Base-by-base conservation (phyloP, 2,329 filamentous ascomycete genomes). In the Bipolaris victoriae region DNA sequence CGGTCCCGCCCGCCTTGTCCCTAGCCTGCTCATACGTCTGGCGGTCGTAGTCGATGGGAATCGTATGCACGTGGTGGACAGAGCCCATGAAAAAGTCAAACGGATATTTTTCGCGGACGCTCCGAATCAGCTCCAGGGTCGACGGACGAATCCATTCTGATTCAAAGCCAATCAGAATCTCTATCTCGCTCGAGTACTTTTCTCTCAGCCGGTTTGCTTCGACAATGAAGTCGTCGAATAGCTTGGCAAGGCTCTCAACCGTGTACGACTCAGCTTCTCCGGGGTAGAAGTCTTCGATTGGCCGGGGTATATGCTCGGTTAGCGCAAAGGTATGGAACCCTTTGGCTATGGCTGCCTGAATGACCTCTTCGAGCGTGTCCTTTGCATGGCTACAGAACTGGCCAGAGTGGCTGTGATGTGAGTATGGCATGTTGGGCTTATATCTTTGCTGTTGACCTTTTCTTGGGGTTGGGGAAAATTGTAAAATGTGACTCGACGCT, bases 321-420 rank as follows among this genome's bases (percentile, higher is more conserved):
- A 99, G 78, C 20, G 90, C 92, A 72, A 97, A 92, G 18, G 90
- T 90, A 61, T 87, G 86, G 84, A 96, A 95, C 41, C 90, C 88
- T 60, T 89, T 83, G 46, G 83, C 78, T 65, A 98, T 91, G 63
- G 94, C 94, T 11, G 88, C 85, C 71, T 88, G 85, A 67, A 98
- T 82, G 47, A 98, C 86, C 64, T 92, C 88, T 76, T 98, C 94
- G 9, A 99, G 85, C 18, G 87, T 84, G 74, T 96, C 87, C 73
- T 89, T 87, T 49, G 95, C 95, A 80, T 99, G 95, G 5, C 68
- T 69, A 80, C 95, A 99, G 81, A 99, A 99, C 76, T 99, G 91
- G 62, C 95, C 95, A 36, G 95, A 98, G 80, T 99, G 95, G 72
- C 92, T 96, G 78, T 99, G 95, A 82, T 98, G 96, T 4, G 95